Base-by-base conservation (phyloP, 2,329 filamentous ascomycete genomes). In the Torrubiella hemipterigena region DNA sequence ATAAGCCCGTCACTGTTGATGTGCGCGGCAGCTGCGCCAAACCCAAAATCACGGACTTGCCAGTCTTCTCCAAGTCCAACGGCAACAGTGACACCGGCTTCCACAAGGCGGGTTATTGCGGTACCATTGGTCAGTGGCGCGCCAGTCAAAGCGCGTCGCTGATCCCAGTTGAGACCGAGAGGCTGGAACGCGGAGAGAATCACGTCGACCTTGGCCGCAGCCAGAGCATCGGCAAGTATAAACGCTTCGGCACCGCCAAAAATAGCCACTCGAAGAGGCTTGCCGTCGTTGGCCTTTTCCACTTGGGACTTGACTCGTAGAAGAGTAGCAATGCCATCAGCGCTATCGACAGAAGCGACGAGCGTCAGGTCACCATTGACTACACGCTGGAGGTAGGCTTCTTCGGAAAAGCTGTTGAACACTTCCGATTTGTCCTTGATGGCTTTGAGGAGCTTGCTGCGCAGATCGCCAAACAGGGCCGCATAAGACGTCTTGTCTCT, bases 71-170 rank as follows among this genome's bases (percentile, higher is more conserved):
- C 59, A 5, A 76, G 59, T 1, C 73, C 70, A 16, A 80, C 63
- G 0, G 65, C 76, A 1, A 68, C 59, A 4, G 54, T 46, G 1
- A 80, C 75, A 3, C 74, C 75, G 0, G 73, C 74, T 7, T 64
- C 62, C 1, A 76, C 41, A 2, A 81, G 60, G 10, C 45, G 49
- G 38, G 80, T 73, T 5, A 77, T 55, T 0, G 65, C 64, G 1
- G 76, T 80, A 17, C 74, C 73, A 42, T 78, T 77, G 1, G 74
- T 77, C 1, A 81, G 58, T 2, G 77, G 77, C 5, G 76, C 75
- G 2, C 77, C 77, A 0, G 72, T 67, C 9, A 81, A 56, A 0
- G 71, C 65, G 3, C 75, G 67, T 1, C 73, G 67, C 49, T 76
- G 58, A 38, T 79, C 73, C 77, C 76, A 81, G 0, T 47, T 50